Conservation (phyloP, 768 basidiomycete species). For the Leccinum aurantiacum region DNA sequence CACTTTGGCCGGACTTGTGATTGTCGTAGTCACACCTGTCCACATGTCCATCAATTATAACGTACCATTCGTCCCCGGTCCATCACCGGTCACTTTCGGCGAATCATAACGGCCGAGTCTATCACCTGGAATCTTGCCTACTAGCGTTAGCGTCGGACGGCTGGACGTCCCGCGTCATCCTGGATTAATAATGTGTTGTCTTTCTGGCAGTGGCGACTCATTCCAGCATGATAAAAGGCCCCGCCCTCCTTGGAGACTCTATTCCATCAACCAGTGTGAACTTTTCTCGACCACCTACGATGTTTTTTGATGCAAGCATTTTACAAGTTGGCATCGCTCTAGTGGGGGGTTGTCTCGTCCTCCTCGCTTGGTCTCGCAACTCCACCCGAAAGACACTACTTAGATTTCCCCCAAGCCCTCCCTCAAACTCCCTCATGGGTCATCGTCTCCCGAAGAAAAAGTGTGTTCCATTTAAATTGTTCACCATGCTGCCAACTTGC, state of each 20-base stretch:
- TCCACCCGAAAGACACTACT: neutral
- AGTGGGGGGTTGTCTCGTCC: neutral
- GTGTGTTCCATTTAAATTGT: neutral
- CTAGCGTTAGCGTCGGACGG: neutral
- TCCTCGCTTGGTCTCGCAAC: conserved; percentile 3
- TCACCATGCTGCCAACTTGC: neutral
- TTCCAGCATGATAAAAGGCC: neutral
- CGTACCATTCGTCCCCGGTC: neutral
- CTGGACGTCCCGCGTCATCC: neutral
- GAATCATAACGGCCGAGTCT: neutral
- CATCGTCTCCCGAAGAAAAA: conserved; percentile 5
- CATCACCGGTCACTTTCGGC: neutral
- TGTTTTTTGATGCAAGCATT: neutral
- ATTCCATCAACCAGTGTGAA: neutral
- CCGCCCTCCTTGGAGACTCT: neutral
- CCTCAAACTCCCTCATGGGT: neutral
- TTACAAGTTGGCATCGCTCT: neutral
- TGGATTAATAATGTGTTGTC: neutral
- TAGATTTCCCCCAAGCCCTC: conserved; percentile 13
- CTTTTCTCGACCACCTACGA: neutral
- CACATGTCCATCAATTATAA: neutral
- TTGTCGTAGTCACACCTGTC: neutral
- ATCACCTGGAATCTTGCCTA: neutral
- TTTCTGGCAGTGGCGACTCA: neutral
- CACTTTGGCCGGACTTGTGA: neutral